Conservation (phyloP, 2,329 filamentous ascomycete species). For the Exophiala xenobiotica region DNA sequence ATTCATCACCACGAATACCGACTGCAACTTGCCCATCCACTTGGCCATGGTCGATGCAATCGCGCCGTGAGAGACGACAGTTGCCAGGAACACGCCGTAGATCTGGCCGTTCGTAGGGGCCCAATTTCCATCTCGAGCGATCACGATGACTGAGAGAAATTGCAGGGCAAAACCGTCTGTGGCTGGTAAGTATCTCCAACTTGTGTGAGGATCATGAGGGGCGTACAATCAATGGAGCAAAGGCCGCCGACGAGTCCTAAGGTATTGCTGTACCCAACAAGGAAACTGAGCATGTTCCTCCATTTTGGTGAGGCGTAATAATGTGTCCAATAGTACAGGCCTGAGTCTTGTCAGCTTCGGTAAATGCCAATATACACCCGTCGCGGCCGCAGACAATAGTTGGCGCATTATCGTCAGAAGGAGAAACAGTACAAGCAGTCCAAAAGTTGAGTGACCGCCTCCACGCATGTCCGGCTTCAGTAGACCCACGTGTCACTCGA, state of each 20-base stretch:
- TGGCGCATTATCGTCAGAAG: too few species aligned
- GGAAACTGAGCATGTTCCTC: slow-evolving; percentile 58
- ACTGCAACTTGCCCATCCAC: slow-evolving; percentile 61
- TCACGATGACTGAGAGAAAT: slow-evolving; percentile 59
- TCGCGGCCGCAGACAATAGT: too few species aligned
- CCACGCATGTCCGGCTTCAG: too few species aligned
- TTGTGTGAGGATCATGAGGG: not conserved
- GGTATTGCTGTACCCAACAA: slow-evolving; percentile 63
- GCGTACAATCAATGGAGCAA: slow-evolving; percentile 59
- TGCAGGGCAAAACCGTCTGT: slow-evolving; percentile 54
- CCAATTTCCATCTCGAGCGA: slow-evolving; percentile 58
- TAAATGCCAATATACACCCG: not conserved
- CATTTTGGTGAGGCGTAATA: slow-evolving; percentile 57
- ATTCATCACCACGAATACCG: slow-evolving; percentile 56
- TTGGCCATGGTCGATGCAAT: slow-evolving; percentile 54
- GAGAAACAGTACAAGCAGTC: too few species aligned
- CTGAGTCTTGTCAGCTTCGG: slow-evolving; percentile 2
- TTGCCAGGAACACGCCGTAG: slow-evolving; percentile 58
- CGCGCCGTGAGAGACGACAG: slow-evolving; percentile 55
- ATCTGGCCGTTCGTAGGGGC: slow-evolving; percentile 55
- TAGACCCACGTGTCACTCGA: too few species aligned
- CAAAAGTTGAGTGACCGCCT: too few species aligned
- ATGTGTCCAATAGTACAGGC: slow-evolving; percentile 61
- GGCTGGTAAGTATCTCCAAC: not conserved
- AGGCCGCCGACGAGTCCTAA: slow-evolving; percentile 61